phyloP scores from a whole-genome alignment of 805 yeast species.

The Cyberlindnera sargentensis region DNA sequence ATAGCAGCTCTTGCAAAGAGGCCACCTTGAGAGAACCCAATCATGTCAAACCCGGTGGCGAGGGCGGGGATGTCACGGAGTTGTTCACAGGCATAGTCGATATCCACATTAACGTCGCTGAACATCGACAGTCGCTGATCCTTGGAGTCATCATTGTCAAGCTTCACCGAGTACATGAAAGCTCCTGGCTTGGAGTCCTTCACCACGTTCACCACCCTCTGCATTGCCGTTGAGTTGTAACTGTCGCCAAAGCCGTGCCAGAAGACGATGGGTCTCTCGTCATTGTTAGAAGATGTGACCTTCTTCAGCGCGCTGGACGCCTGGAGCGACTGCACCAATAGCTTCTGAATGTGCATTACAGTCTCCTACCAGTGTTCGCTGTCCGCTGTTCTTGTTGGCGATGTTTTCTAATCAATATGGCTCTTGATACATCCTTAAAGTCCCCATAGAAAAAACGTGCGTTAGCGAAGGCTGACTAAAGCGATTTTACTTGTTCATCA shows the following conservation, averaged over 20 bases:
- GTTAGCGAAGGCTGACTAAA: too few species aligned
- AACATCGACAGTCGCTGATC: slow-evolving; percentile 52
- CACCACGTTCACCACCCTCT: slow-evolving; percentile 36
- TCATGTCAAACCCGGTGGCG: slow-evolving; percentile 53
- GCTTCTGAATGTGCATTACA: slow-evolving; percentile 14
- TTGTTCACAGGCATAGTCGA: slow-evolving; percentile 49
- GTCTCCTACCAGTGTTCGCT: too few species aligned
- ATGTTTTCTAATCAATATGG: too few species aligned
- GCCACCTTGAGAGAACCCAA: slow-evolving; percentile 85
- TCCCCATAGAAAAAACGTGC: too few species aligned
- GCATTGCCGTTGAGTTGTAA: slow-evolving; percentile 55
- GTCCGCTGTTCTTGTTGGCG: too few species aligned
- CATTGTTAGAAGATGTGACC: slow-evolving; percentile 7
- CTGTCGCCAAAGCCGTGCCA: slow-evolving; percentile 88
- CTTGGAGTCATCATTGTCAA: slow-evolving; percentile 39
- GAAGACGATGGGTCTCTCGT: slow-evolving; percentile 46
- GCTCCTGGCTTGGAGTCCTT: slow-evolving; percentile 40
- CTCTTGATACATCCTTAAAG: too few species aligned
- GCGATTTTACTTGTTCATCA: too few species aligned
- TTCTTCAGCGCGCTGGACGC: slow-evolving; percentile 15
- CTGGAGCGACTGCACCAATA: slow-evolving; percentile 13
- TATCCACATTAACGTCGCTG: slow-evolving; percentile 52
- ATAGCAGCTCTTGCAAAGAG: slow-evolving; percentile 62
- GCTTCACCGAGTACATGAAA: slow-evolving; percentile 44
- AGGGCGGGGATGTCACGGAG: slow-evolving; percentile 39